Evolutionary conservation across 495 filamentous ascomycete species (phyloP).

Genomic region (Lophium mytilinum): DNA sequence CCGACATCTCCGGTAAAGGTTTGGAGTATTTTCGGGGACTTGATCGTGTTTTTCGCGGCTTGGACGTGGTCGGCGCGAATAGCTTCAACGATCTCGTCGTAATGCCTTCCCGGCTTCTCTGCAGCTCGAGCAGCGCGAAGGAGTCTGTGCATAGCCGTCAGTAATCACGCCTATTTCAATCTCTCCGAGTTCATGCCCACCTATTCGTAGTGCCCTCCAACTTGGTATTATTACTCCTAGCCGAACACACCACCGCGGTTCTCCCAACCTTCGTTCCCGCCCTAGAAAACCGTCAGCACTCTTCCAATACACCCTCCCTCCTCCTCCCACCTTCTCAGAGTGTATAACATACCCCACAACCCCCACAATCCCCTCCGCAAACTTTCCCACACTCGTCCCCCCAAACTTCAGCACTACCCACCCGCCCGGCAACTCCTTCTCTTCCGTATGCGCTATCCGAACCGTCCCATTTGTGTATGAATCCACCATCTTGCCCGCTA

Average conservation of each 20-base stretch:
- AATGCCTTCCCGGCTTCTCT: constrained; percentile 53
- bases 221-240: constrained; percentile 83
- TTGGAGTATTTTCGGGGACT: constrained; percentile 49
- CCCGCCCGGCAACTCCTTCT: constrained; percentile 34
- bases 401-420: constrained; percentile 41
- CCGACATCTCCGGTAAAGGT: constrained; percentile 54
- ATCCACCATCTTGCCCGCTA: neutral
- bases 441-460: constrained; percentile 31
- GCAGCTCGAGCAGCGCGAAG: constrained; percentile 61
- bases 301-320: neutral
- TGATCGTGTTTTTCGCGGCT: constrained; percentile 56
- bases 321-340: neutral
- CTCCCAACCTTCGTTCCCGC: constrained; percentile 23
- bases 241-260: constrained; percentile 88
- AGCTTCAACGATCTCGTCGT: constrained; percentile 61
- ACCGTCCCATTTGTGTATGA: constrained; percentile 7
- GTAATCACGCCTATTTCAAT: constrained; percentile 19
- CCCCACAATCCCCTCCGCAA: constrained; percentile 61
- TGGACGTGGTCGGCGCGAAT: constrained; percentile 66
- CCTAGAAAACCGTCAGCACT: constrained; percentile 6
- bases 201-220: constrained; percentile 88
- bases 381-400: constrained; percentile 47
- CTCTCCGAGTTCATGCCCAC: constrained; percentile 47
- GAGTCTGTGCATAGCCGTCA: constrained; percentile 40
- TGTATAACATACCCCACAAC: constrained; percentile 55